Base-by-base conservation (phyloP, 495 filamentous ascomycete genomes). In the Xylaria bambusicola region DNA sequence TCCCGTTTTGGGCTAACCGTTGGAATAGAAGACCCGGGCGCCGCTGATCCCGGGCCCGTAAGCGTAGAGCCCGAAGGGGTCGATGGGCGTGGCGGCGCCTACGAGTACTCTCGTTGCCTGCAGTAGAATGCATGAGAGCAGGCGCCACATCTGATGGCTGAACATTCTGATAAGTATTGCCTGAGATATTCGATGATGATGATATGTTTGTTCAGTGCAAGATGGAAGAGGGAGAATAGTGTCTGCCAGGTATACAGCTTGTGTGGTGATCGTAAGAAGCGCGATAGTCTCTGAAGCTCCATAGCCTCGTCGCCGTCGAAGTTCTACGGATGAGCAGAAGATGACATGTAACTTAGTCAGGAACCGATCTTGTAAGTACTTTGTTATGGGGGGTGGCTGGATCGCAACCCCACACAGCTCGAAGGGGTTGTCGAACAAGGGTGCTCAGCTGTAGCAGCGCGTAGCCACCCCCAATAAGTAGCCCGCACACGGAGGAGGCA, bases 311-410 rank as follows among this genome's bases (percentile, higher is more conserved):
- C 29, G 17, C 31, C 48, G 18, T 51, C 48, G 46, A 15, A 6
- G 1, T 15, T 4, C 29, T 27, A 13, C 20, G 21, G 33, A 33
- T 52, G 38, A 38, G 40, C 35, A n/a, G 13, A 52, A 24, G 33
- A 52, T 52, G 35, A 52, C 50, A 52, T 40, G 35, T 17, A 23
- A 41, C 33, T 52, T 52, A 52, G 50, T 52, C 50, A 52, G 50
- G 50, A n/a, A 17, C 33, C 50, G 18, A 52, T 26, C 8, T 36
- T 31, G 31, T 20, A n/a, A 33, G 3, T 7, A 38, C 12, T 13
- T 38, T 13, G 36, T 8, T 15, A 8, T 15, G 5, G 7, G 7
- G 36, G 15, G 36, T 6, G 36, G 15, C 36, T 15, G 36, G 36
- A 38, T 38, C 36, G 36, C 13, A 13, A 6, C 6, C 36, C n/a